Conservation (phyloP, 2,329 filamentous ascomycete species). For the Magnaporthales sp. region DNA sequence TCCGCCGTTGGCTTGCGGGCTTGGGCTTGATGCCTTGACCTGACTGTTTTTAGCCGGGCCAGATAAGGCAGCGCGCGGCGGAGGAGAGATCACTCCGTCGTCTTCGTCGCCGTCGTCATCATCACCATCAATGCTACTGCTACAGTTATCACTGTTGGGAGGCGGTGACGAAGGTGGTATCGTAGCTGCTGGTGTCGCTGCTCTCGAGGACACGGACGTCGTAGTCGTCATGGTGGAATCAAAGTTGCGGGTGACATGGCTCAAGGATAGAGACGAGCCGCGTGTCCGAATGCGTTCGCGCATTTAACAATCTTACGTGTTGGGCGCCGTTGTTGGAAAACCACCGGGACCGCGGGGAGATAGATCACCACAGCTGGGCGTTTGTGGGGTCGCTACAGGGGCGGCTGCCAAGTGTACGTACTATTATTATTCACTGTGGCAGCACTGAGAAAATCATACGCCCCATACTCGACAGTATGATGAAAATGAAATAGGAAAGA, state of each 20-base stretch:
- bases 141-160: not conserved
- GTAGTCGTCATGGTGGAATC: conserved; percentile 19
- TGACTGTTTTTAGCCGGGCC: conserved; percentile 11
- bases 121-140: not conserved
- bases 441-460: too few relatives aligned
- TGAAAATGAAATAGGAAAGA: not conserved
- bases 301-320: not conserved
- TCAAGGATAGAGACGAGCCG: conserved; percentile 7
- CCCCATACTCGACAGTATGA: too few relatives aligned
- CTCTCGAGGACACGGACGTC: conserved; percentile 15
- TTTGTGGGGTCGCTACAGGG: too few relatives aligned
- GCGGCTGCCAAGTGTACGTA: too few relatives aligned
- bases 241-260: conserved; percentile 19
- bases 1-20: not conserved
- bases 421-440: too few relatives aligned
- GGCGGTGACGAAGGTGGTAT: conserved; percentile 4
- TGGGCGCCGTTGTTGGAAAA: not conserved
- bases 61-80: conserved; percentile 30
- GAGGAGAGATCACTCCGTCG: conserved; percentile 27
- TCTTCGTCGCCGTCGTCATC: conserved; percentile 10
- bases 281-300: not conserved
- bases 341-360: too few relatives aligned
- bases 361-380: too few relatives aligned
- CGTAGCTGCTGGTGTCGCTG: conserved; percentile 17
- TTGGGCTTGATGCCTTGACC: conserved; percentile 3